Base-by-base conservation (phyloP, 129 eudicot species). In the Artemisia tridentata region DNA sequence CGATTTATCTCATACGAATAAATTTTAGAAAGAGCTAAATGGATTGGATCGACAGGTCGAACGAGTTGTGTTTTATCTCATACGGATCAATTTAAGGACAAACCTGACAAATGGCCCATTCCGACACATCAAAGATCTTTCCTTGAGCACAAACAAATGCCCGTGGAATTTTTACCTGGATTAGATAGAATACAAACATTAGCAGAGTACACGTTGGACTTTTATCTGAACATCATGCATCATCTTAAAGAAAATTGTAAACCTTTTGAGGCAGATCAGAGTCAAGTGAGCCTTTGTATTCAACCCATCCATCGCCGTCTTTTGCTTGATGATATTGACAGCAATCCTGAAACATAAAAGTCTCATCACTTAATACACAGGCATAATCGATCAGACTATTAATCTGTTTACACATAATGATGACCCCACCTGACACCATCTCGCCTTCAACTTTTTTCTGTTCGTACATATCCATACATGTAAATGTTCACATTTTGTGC, bases 61-160 rank as follows among this genome's bases (percentile, higher is more conserved):
- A 38, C 45, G 45, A 38, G 10, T 8, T 38, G 11, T 38, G 45
- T 38, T 38, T 38, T 7, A 38, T 38, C 10, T 38, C 45, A 38
- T 38, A 38, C 45, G 16, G n/a, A 52, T 29, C 31, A 3, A 31
- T 17, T 27, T 52, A 53, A 29, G 63, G 18, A 38, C 86, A 72
- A 53, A 92, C 98, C 98, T 93, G 99, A 81, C 97, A 93, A 54
- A 90, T 87, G 72, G 99, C 99, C 99, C 99, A 93, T 79, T 93
- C 99, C 1, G 99, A 93, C 31, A 93, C 99, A 74, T 93, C 99
- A 78, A 89, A 93, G 43, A 93, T 90, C 85, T 78, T 93, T 87
- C 90, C 82, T 77, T 93, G 92, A 65, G 99, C 97, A 80, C 99
- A 93, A 31, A 93, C 99, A 78, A 90, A 93, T 34, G 97, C 97